phyloP scores from a whole-genome alignment of 192 early-diverging fungal genomes.

The Entomortierella chlamydospora region DNA sequence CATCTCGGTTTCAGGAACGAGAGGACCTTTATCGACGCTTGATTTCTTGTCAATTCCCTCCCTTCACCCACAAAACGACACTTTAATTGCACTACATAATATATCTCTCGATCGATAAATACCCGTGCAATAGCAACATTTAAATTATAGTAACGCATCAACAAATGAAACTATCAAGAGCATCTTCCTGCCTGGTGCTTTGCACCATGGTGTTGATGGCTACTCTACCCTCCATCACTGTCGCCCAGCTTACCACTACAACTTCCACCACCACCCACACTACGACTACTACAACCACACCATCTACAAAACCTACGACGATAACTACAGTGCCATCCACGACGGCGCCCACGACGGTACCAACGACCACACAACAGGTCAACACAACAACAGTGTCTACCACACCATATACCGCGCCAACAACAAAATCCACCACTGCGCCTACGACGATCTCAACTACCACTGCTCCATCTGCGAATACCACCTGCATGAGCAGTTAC shows the following conservation, averaged over 20 bases:
- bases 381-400: not conserved
- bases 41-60: too few relatives aligned
- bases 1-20: too few relatives aligned
- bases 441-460: not conserved
- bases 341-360: not conserved
- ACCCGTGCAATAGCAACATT: not conserved
- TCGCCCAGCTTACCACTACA: not conserved
- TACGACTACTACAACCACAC: not conserved
- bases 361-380: not conserved
- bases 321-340: not conserved
- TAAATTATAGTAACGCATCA: not conserved
- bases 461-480: not conserved
- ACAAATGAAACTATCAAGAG: not conserved
- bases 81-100: not conserved
- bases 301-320: not conserved
- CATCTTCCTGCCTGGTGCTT: conserved; percentile 10
- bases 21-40: too few relatives aligned
- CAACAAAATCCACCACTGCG: too few relatives aligned
- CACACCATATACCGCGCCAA: too few relatives aligned
- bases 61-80: too few relatives aligned
- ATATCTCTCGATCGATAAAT: not conserved
- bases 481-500: conserved; percentile 3
- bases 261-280: not conserved
- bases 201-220: conserved; percentile 11
- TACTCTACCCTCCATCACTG: not conserved